A percentile compares a stretch with the other conserved stretches of the same genome.
Conservation (phyloP, 208 protist species). For the Leishmania arabica region DNA sequence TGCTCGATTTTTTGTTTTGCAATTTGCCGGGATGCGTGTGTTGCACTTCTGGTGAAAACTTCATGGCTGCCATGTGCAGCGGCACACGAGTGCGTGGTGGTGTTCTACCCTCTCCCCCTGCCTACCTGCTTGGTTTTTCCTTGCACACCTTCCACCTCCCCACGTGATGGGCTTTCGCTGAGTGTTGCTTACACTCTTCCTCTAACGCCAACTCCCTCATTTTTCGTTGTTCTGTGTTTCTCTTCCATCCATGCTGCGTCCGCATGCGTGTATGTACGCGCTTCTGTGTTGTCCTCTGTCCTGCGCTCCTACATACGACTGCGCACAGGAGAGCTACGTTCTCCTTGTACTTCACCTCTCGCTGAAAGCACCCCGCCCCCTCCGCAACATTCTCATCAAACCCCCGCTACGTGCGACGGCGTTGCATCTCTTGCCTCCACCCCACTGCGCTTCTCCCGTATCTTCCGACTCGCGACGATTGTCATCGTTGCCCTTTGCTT, state of each 20-base stretch:
- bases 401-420: neutral
- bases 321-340: neutral
- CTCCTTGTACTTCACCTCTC: constrained; percentile 4
- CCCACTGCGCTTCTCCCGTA: neutral
- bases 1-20: neutral
- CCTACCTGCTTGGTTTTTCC: neutral
- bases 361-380: neutral
- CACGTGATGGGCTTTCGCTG: neutral
- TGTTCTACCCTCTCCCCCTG: neutral
- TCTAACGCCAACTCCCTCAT: neutral
- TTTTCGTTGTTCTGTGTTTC: neutral
- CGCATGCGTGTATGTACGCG: neutral
- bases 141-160: neutral
- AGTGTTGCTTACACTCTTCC: neutral
- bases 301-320: neutral
- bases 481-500: neutral
- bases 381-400: neutral
- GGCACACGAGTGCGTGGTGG: neutral
- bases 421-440: neutral
- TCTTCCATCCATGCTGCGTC: neutral
- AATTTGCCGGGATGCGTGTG: neutral
- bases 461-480: too few species aligned
- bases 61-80: neutral
- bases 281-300: neutral
- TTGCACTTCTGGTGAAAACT: neutral